A percentile compares a stretch with the other conserved stretches of the same genome.
Evolutionary conservation across 164 flowering plant genomes (phyloP).

Genomic region (Akebia trifoliata): DNA sequence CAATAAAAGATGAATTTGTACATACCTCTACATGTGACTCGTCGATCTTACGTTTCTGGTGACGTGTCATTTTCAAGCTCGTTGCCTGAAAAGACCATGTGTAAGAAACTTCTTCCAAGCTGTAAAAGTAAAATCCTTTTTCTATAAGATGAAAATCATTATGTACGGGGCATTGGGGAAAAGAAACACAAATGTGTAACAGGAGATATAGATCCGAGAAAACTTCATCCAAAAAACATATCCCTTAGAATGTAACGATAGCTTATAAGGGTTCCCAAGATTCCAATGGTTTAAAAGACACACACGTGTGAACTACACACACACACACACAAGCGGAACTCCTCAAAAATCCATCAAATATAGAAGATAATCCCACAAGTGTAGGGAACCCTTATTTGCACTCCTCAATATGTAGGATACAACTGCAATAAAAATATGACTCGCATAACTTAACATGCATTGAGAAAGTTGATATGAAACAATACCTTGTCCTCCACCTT

Average conservation of each 20-base stretch:
- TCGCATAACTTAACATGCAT: background rate
- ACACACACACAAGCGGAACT: too few species aligned
- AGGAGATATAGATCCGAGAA: background rate
- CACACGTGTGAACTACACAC: too few species aligned
- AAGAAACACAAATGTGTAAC: background rate
- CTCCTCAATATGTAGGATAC: background rate
- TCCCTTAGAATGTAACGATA: background rate
- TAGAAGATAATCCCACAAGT: background rate
- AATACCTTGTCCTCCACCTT: constrained; percentile 96
- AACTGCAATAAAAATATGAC: background rate
- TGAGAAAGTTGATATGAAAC: background rate
- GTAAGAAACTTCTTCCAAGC: constrained; percentile 23
- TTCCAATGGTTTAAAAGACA: too few species aligned
- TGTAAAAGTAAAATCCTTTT: constrained; percentile 7
- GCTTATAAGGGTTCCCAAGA: background rate
- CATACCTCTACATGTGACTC: constrained; percentile 98
- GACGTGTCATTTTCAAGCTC: constrained; percentile 96
- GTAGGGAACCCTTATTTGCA: background rate
- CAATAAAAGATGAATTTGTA: constrained; percentile 7
- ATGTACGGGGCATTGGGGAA: background rate
- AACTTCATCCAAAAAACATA: background rate
- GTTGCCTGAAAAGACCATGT: constrained; percentile 54
- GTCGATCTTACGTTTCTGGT: constrained; percentile 96
- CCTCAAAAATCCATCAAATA: too few species aligned
- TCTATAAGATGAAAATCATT: constrained; percentile 6